Evolutionary conservation across 495 filamentous ascomycete genomes (phyloP), one percentile per base, ranked within the genome.

Genomic region (Cladorrhinum samala): DNA sequence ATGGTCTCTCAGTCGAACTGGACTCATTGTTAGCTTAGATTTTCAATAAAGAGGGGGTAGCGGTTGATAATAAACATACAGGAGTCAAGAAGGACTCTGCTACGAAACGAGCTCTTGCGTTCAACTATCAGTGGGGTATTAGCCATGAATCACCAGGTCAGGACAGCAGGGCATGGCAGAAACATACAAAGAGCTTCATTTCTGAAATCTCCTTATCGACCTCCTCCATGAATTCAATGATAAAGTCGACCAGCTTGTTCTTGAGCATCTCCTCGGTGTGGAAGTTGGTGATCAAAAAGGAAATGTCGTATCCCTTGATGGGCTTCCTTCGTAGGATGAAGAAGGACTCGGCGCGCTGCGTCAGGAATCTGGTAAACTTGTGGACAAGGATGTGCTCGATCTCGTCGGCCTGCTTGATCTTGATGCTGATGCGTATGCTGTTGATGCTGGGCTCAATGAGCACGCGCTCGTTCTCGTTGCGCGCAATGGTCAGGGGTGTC

Each of bases 201-300:
- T 97, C 94, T 1, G 92, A 97, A 48, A 97, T 97, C 70, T 99
- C 94, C 76, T 97, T 97, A 65, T 97, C 93, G 24, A 97, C 93
- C 64, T 99, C 94, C 72, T 97, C 92, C 91, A 97, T 96, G 67
- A 96, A 97, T 58, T 96, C 85, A 54, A 99, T 95, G 54, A 97
- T 93, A 63, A 98, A 98, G 64, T 98, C 93, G 9, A 98, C 94
- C 55, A 98, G 75, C 73, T 98, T 96, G 65, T 98, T 90, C 75
- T 96, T 97, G 63, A 97, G 70, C 89, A 99, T 93, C 61, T 91
- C 86, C 67, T 97, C 94, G 16, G 92, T 96, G 61, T 99, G 93
- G 77, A 89, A 90, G 69, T 99, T 97, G 13, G 94, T 97, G 60
- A 99, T 92, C 61, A 99, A 72, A 77, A 99, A 97, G 2, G 91